Base-by-base conservation (phyloP, 768 basidiomycete species). In the Suillus plorans region DNA sequence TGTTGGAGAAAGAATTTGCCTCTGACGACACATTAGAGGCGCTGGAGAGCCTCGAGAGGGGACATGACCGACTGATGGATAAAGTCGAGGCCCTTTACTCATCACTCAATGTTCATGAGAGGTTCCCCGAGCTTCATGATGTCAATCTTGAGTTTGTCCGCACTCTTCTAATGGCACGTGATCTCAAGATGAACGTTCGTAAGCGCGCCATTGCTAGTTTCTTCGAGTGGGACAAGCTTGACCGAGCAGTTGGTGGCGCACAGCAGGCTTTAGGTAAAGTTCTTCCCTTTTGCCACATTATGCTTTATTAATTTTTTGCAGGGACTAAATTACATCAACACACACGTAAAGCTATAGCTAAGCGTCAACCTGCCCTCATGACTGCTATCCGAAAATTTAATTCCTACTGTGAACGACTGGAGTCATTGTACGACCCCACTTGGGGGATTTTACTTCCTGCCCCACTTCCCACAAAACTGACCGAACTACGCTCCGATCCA, bases 401-500 rank as follows among this genome's bases (percentile, higher is more conserved):
- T 41, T 37, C 9, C 0, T 73, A 74, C 44, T 78, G 76, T 61
- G 66, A 64, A 3, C 65, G 50, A 0, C 67, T 79, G 0, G 59
- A 31, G 18, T 47, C 18, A 0, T 64, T 79, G 6, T 56, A 69
- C 14, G 36, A 71, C 8, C 67, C 70, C 0, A 39, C 55, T 4
- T 78, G 74, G 64, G 45, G 63, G 0, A 74, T 82, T 12, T 77
- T 76, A 0, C 47, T 81, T 7, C 81, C 79, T 0, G 25, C 62
- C 0, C 73, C 71, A 0, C 74, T 82, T 0, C 77, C 76, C 0
- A 76, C 71, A 0, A 69, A 77, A 34, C 64, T 83, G 0, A 57
- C 61, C 1, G 60, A 65, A 4, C 66, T 74, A 2, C 22, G 55
- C 1, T 55, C 45, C 2, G 39, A 72, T 22, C 57, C 75, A 0